These are phyloP conservation scores for Parietaria judaica DNA, from an alignment of 306 rosid genomes.

Conservation along the genomic window DNA sequence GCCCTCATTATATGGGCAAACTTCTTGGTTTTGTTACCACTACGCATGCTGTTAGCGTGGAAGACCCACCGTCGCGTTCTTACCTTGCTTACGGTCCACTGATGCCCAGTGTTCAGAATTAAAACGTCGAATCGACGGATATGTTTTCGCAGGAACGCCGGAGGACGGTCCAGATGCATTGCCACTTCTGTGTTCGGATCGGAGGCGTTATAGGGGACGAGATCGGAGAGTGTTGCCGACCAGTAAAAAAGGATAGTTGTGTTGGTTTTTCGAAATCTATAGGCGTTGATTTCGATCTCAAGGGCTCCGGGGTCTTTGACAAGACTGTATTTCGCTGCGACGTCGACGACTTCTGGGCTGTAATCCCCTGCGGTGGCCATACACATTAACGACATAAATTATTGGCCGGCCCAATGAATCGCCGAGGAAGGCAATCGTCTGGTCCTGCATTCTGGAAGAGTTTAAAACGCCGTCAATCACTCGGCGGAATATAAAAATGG, in stretches of 20 bases:
- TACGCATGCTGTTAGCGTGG: constrained; percentile 58
- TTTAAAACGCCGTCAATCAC: no score
- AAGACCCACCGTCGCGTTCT: constrained; percentile 71
- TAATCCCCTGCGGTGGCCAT: constrained; percentile 74
- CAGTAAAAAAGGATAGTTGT: constrained; percentile 83
- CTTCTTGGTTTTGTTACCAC: constrained; percentile 4
- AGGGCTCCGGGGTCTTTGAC: constrained; percentile 45
- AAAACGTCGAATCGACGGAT: constrained; percentile 59
- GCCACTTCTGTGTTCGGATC: constrained; percentile 49
- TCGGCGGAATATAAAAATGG: background rate
- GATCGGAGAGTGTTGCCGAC: constrained; percentile 85
- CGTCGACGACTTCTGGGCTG: constrained; percentile 55
- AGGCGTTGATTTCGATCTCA: constrained; percentile 86
- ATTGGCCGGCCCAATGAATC: constrained; percentile 93
- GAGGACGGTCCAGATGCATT: constrained; percentile 89
- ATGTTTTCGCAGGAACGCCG: constrained; percentile 64
- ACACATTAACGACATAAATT: constrained; percentile 91
- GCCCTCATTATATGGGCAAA: constrained; percentile 41
- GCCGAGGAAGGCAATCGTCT: constrained; percentile 77
- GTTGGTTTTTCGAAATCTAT: constrained; percentile 66
- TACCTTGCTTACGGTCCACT: constrained; percentile 85
- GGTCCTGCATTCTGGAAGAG: constrained; percentile 73
- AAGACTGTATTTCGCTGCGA: constrained; percentile 65
- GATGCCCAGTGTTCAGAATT: constrained; percentile 94
- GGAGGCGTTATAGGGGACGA: constrained; percentile 45